These are phyloP conservation scores for Croton laevigatus DNA, from an alignment of 441 rosid species.

Conservation along the genomic window DNA sequence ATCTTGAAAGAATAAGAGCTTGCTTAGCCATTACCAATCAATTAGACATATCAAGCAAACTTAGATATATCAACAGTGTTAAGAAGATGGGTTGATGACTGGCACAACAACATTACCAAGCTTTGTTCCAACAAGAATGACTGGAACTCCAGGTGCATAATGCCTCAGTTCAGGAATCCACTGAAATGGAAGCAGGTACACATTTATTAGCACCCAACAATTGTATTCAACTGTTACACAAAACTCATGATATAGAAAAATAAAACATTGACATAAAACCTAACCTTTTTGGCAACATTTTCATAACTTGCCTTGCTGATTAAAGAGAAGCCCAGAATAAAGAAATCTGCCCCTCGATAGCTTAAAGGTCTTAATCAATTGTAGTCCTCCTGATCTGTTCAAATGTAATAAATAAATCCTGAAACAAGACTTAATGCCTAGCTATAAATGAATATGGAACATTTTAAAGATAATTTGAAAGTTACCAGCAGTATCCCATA, in stretches of 20 bases:
- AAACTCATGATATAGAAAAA: conserved; percentile 8
- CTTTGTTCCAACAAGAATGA: conserved; percentile 82
- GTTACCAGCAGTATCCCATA: conserved; percentile 83
- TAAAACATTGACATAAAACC: not conserved
- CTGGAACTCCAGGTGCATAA: conserved; percentile 78
- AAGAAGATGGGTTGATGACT: not conserved
- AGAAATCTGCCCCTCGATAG: conserved; percentile 80
- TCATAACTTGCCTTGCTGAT: conserved; percentile 92
- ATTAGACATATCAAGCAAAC: not conserved
- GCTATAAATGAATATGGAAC: not conserved
- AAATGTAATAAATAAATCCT: conserved; percentile 5
- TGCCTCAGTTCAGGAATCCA: conserved; percentile 88
- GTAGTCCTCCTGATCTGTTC: conserved; percentile 74
- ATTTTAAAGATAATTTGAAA: conserved; percentile 11
- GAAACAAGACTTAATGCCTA: not conserved
- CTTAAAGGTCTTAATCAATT: conserved; percentile 70
- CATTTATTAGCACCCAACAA: conserved; percentile 19
- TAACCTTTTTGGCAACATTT: conserved; percentile 78
- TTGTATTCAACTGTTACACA: not conserved
- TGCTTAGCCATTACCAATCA: no score
- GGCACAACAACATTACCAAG: conserved; percentile 39
- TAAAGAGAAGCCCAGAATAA: conserved; percentile 77
- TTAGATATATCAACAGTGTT: not conserved
- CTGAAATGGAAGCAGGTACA: conserved; percentile 36
- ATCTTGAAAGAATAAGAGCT: no score